Conservation (phyloP, 2,329 filamentous ascomycete genomes). For the Albifimbria verrucaria region DNA sequence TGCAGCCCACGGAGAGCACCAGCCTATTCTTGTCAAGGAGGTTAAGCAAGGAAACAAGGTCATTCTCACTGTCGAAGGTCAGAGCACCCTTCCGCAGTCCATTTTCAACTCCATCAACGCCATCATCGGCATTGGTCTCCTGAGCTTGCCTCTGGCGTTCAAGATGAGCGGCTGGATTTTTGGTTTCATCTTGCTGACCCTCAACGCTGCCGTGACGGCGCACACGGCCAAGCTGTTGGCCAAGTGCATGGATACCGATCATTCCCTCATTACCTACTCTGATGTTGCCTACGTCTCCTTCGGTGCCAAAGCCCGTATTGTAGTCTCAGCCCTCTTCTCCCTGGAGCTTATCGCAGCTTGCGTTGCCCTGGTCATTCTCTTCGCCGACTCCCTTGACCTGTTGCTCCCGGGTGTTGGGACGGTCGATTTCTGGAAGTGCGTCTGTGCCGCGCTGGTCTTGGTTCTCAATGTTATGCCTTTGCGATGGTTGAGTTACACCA, state of each 20-base stretch:
- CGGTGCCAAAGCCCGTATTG: slow-evolving; percentile 74
- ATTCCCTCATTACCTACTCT: slow-evolving; percentile 86
- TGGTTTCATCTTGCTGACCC: slow-evolving; percentile 70
- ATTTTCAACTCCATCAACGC: slow-evolving; percentile 96
- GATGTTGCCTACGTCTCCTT: slow-evolving; percentile 91
- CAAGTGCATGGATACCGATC: slow-evolving; percentile 84
- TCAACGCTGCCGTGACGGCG: slow-evolving; percentile 71
- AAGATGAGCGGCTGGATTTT: slow-evolving; percentile 86
- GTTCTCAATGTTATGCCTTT: slow-evolving; percentile 84
- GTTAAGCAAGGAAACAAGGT: slow-evolving; percentile 85
- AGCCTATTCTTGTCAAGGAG: slow-evolving; percentile 82
- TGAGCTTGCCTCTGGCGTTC: slow-evolving; percentile 84
- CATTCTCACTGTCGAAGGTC: slow-evolving; percentile 80
- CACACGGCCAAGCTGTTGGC: slow-evolving; percentile 85
- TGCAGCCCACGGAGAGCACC: slow-evolving; percentile 54
- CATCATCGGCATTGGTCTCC: slow-evolving; percentile 82
- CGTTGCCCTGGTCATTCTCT: slow-evolving; percentile 87
- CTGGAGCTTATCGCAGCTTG: slow-evolving; percentile 84
- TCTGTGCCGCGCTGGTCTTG: slow-evolving; percentile 75
- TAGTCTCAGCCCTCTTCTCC: slow-evolving; percentile 82
- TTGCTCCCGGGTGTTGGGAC: slow-evolving; percentile 68
- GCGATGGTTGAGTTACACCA: slow-evolving; percentile 82
- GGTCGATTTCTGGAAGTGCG: slow-evolving; percentile 75
- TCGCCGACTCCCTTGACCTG: slow-evolving; percentile 81
- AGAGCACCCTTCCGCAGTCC: slow-evolving; percentile 93